These are phyloP conservation scores for Paxillus involutus DNA, from an alignment of 768 basidiomycete species.

Conservation along the genomic window DNA sequence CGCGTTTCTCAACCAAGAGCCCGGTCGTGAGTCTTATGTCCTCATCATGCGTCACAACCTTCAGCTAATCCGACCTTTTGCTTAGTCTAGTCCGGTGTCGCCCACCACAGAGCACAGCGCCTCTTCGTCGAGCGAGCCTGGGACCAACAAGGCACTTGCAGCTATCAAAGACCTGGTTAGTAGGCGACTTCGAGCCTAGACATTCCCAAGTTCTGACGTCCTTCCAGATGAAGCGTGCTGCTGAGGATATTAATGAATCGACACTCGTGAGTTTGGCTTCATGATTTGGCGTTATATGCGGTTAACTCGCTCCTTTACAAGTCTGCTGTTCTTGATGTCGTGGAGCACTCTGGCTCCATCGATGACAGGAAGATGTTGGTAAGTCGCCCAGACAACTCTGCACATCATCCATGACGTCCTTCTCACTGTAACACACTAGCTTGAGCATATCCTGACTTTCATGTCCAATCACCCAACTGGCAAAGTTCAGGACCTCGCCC, in stretches of 20 bases:
- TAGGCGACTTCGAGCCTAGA: background rate
- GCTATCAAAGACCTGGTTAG: slow-evolving; percentile 32
- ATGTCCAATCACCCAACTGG: slow-evolving; percentile 60
- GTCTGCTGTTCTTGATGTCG: slow-evolving; percentile 60
- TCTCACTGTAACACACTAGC: slow-evolving; percentile 37
- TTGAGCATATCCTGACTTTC: slow-evolving; percentile 68
- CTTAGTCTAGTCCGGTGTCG: slow-evolving; percentile 10
- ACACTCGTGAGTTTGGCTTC: slow-evolving; percentile 14
- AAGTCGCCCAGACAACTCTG: slow-evolving; percentile 22
- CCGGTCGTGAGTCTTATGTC: slow-evolving; percentile 20
- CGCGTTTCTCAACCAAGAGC: slow-evolving; percentile 28
- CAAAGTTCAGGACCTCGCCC: slow-evolving; percentile 36
- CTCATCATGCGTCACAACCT: background rate
- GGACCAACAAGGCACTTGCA: slow-evolving; percentile 21
- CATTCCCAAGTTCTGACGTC: background rate
- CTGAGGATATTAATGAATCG: slow-evolving; percentile 30
- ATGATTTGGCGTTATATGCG: background rate
- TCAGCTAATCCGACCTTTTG: background rate
- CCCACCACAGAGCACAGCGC: slow-evolving; percentile 11
- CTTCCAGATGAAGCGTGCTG: slow-evolving; percentile 28
- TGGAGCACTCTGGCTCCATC: slow-evolving; percentile 58
- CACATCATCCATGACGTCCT: background rate
- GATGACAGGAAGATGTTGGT: slow-evolving; percentile 82
- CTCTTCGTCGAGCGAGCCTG: slow-evolving; percentile 13
- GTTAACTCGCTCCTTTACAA: slow-evolving; percentile 21